phyloP scores from a whole-genome alignment of 257 asterid genomes.

The Solanum chiquidenum region DNA sequence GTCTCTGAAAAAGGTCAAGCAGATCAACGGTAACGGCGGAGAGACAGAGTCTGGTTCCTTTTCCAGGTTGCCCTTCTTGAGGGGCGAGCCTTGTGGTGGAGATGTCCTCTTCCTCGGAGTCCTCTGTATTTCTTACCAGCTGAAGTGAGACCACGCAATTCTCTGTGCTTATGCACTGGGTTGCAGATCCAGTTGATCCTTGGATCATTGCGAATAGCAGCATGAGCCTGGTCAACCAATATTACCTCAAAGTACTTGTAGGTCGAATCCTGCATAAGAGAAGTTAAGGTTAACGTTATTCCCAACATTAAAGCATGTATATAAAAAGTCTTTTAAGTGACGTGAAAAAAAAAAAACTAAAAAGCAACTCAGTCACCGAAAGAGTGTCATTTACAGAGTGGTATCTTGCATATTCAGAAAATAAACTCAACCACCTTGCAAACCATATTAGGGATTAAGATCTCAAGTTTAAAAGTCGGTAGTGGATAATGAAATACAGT shows the following conservation, averaged over 20 bases:
- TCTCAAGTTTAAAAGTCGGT: too few relatives aligned
- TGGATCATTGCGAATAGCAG: slow-evolving; percentile 1
- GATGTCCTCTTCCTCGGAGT: background rate
- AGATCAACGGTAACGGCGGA: background rate
- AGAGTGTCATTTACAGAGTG: background rate
- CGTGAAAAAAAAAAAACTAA: too few relatives aligned
- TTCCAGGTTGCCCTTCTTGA: slow-evolving; percentile 1
- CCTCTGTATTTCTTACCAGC: slow-evolving; percentile 2
- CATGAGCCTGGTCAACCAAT: background rate
- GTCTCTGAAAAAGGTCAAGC: background rate
- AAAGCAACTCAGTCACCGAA: too few relatives aligned
- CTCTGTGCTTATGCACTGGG: slow-evolving; percentile 1
- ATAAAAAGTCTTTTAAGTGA: background rate
- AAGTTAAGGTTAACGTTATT: background rate
- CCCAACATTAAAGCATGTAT: background rate
- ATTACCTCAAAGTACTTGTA: background rate
- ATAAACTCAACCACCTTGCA: background rate
- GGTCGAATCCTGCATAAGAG: background rate
- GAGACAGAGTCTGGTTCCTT: background rate
- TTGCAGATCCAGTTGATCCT: slow-evolving; percentile 2
- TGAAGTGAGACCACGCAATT: background rate
- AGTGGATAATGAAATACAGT: too few relatives aligned
- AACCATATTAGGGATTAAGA: background rate
- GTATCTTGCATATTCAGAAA: background rate
- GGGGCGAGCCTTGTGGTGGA: background rate